phyloP scores from a whole-genome alignment of 371 early-diverging fungal genomes.

The Rhizomucor miehei region DNA sequence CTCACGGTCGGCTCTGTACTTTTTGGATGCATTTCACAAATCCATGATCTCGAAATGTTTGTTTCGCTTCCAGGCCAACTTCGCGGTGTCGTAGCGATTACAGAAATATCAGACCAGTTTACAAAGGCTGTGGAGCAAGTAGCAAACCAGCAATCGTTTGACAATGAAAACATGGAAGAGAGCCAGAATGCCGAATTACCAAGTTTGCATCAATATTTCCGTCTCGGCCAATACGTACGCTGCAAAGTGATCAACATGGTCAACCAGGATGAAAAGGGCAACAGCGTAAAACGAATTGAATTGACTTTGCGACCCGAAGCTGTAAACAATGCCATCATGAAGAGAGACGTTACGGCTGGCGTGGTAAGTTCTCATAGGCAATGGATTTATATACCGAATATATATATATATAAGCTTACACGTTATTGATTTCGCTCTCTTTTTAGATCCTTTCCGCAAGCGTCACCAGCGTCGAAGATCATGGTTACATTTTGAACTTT shows the following conservation, averaged over 20 bases:
- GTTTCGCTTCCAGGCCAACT: slow-evolving; percentile 79
- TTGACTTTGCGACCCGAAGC: slow-evolving; percentile 69
- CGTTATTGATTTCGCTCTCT: background rate
- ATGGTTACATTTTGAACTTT: slow-evolving; percentile 74
- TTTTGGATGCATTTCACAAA: slow-evolving; percentile 76
- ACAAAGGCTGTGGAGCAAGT: slow-evolving; percentile 63
- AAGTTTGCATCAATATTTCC: slow-evolving; percentile 55
- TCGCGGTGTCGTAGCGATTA: slow-evolving; percentile 74
- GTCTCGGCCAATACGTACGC: slow-evolving; percentile 73
- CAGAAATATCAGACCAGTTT: slow-evolving; percentile 70
- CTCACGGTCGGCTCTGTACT: slow-evolving; percentile 71
- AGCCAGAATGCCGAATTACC: slow-evolving; percentile 46
- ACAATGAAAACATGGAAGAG: slow-evolving; percentile 33
- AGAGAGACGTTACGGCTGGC: slow-evolving; percentile 56
- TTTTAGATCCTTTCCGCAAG: slow-evolving; percentile 57
- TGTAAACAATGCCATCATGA: slow-evolving; percentile 58
- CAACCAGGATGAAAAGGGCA: slow-evolving; percentile 34
- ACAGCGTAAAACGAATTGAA: slow-evolving; percentile 52
- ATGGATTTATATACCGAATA: background rate
- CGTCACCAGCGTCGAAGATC: slow-evolving; percentile 77
- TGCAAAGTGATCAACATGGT: slow-evolving; percentile 59
- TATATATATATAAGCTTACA: no score
- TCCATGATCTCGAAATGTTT: slow-evolving; percentile 77
- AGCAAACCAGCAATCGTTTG: slow-evolving; percentile 55
- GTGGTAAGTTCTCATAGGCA: slow-evolving; percentile 38